A percentile compares a stretch with the other conserved stretches of the same genome.
phyloP scores from a whole-genome alignment of 305 asterid genomes.

The Solanum hybrid region DNA sequence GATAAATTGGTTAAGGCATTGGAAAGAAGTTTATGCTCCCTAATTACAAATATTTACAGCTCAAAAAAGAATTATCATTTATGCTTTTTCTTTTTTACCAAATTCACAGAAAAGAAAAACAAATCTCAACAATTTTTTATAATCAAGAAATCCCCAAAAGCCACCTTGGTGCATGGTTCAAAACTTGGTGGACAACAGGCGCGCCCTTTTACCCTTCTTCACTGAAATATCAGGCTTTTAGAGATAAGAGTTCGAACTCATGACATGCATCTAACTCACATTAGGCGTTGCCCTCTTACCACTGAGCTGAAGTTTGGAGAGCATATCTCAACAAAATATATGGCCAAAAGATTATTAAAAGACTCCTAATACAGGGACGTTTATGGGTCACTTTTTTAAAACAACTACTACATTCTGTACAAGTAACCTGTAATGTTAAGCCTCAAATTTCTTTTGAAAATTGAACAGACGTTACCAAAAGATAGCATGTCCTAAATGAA shows the following conservation, averaged over 20 bases:
- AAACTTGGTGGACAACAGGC: not conserved
- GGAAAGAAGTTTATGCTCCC: not conserved
- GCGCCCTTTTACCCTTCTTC: not conserved
- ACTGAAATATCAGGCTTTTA: not conserved
- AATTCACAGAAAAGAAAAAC: not conserved
- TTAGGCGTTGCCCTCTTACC: not conserved
- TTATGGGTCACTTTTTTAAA: not conserved
- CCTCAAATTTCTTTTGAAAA: not conserved
- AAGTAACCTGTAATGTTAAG: not conserved
- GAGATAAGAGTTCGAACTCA: not conserved
- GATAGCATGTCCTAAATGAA: not conserved
- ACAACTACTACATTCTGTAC: not conserved
- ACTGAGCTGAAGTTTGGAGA: not conserved
- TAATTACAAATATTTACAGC: not conserved
- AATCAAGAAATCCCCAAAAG: not conserved
- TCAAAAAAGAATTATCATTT: not conserved
- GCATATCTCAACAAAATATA: not conserved
- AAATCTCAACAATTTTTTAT: not conserved
- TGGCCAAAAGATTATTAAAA: not conserved
- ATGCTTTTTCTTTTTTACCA: not conserved
- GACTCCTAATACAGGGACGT: not conserved
- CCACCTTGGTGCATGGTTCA: not conserved
- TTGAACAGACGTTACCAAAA: not conserved
- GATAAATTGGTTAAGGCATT: not conserved
- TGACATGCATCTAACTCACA: not conserved